Evolutionary conservation across 768 basidiomycete genomes (phyloP).

Genomic region (Podaxis pistillaris): DNA sequence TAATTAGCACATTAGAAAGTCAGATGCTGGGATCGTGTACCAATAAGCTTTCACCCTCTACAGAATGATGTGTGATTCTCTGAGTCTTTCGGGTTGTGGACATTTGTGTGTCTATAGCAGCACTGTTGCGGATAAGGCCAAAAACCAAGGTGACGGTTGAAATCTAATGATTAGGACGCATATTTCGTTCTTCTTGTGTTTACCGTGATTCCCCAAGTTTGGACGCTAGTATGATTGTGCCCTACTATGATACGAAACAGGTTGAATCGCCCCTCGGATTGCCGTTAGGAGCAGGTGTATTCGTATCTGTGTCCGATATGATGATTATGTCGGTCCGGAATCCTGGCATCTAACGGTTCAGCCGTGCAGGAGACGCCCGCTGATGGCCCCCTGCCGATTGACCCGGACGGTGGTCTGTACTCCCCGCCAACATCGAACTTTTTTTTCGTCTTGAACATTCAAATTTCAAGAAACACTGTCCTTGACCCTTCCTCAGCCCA

Average conservation of each 20-base stretch:
- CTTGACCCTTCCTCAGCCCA: not conserved
- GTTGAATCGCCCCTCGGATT: not conserved
- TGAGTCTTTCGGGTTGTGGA: not conserved
- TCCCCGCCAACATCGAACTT: conserved; percentile 1
- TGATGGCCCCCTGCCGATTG: conserved; percentile 4
- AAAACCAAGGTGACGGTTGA: not conserved
- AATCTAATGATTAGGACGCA: not conserved
- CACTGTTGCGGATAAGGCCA: not conserved
- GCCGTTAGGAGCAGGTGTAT: not conserved
- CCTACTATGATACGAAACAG: not conserved
- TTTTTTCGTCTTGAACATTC: not conserved
- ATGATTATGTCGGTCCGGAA: not conserved
- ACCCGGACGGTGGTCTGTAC: not conserved
- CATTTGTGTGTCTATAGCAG: not conserved
- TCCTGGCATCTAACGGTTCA: not conserved
- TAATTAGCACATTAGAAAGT: not conserved
- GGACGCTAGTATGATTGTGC: not conserved
- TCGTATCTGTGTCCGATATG: not conserved
- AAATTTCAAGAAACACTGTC: not conserved
- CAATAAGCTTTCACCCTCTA: not conserved
- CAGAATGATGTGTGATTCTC: not conserved
- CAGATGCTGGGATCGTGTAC: not conserved
- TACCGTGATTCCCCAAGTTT: not conserved
- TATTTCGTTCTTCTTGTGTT: not conserved
- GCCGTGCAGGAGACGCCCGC: not conserved